Percentiles rank a stretch among this genome's conserved stretches.
Conservation (phyloP, 768 basidiomycete genomes). For the Multifurca ochricompacta region DNA sequence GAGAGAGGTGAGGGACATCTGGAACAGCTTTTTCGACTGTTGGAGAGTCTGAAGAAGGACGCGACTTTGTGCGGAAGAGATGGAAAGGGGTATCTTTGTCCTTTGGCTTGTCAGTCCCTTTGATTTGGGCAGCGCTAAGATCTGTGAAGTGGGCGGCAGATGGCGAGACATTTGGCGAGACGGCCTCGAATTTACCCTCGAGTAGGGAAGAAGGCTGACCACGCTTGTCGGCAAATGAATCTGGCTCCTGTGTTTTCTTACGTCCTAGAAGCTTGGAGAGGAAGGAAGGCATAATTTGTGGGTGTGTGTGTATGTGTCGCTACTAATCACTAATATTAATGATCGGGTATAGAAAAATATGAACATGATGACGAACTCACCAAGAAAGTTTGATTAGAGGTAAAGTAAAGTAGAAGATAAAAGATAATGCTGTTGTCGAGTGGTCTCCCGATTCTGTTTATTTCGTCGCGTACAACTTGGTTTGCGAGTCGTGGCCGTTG, state of each 20-base stretch:
- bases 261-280: conserved; percentile 72
- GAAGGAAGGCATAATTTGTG: conserved; percentile 49
- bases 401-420: neutral
- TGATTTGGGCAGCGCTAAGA: conserved; percentile 26
- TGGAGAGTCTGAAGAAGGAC: conserved; percentile 31
- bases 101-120: conserved; percentile 30
- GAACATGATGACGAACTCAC: neutral
- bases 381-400: neutral
- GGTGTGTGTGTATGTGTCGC: neutral
- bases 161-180: conserved; percentile 42
- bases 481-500: neutral
- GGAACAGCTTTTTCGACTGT: conserved; percentile 28
- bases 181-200: conserved; percentile 69
- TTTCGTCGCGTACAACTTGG: neutral
- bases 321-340: conserved; percentile 9
- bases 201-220: conserved; percentile 42
- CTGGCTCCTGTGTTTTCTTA: conserved; percentile 51
- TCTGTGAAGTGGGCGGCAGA: conserved; percentile 26
- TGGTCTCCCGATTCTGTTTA: neutral
- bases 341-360: neutral
- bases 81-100: conserved; percentile 38
- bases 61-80: conserved; percentile 44
- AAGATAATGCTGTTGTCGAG: too few species aligned
- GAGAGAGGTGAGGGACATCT: conserved; percentile 48
- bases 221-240: conserved; percentile 34